Conservation (phyloP, 192 early-diverging fungal species). For the Jimgerdemannia flammicorona region DNA sequence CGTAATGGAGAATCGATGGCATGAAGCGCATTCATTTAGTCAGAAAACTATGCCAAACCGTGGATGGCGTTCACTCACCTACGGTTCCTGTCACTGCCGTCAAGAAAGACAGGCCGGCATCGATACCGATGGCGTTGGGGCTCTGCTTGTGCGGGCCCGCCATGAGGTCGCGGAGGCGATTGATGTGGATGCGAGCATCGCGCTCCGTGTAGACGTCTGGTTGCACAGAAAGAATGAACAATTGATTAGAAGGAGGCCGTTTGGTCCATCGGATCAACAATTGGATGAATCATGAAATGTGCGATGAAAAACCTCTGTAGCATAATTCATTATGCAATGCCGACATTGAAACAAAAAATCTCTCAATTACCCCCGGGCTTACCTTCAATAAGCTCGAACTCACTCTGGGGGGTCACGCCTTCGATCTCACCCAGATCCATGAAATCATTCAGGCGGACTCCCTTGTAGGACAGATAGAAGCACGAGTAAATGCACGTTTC, state of each 20-base stretch:
- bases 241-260: constrained; percentile 1
- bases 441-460: constrained; percentile 71
- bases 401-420: constrained; percentile 58
- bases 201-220: constrained; percentile 87
- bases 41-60: background rate
- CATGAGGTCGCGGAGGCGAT: constrained; percentile 82
- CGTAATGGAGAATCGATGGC: background rate
- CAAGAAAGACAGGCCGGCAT: constrained; percentile 74
- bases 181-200: constrained; percentile 88
- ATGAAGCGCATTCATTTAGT: background rate
- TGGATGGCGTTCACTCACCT: constrained; percentile 42
- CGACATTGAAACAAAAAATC: background rate
- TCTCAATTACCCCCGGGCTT: constrained; percentile 16
- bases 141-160: constrained; percentile 65
- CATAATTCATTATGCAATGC: no score
- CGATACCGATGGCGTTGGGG: constrained; percentile 53
- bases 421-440: constrained; percentile 69
- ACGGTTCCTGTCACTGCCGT: constrained; percentile 52
- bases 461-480: constrained; percentile 79
- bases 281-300: no score
- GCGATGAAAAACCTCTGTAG: no score
- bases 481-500: constrained; percentile 87
- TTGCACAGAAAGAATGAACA: constrained; percentile 4
- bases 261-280: background rate
- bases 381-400: constrained; percentile 68